These are phyloP conservation scores for Fonsecaea pedrosoi DNA, from an alignment of 2,329 filamentous ascomycete genomes.

Conservation along the genomic window DNA sequence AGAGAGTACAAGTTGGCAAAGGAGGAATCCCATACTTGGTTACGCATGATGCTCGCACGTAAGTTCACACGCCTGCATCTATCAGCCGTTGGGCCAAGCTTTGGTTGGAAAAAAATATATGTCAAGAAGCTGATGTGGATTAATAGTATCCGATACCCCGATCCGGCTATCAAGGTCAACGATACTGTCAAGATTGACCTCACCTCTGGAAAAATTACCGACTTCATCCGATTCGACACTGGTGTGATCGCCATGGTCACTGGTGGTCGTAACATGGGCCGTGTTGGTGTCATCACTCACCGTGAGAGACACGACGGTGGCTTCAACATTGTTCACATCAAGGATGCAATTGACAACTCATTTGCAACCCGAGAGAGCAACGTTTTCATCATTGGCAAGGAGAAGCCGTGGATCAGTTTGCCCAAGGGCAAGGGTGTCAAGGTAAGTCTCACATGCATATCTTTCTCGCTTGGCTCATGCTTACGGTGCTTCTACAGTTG, in stretches of 20 bases:
- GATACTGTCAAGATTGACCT: conserved; percentile 99
- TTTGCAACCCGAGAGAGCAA: conserved; percentile 99
- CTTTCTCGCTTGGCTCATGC: neutral
- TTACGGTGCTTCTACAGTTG: conserved; percentile 63
- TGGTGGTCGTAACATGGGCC: conserved; percentile 99
- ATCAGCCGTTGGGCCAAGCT: conserved; percentile 99
- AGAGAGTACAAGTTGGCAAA: conserved; percentile 98
- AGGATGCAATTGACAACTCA: conserved; percentile 99
- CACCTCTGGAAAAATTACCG: conserved; percentile 93
- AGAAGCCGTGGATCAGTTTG: conserved; percentile 99
- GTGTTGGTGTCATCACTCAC: conserved; percentile 99
- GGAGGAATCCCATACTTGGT: conserved; percentile 99
- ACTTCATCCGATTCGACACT: conserved; percentile 99
- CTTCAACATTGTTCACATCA: conserved; percentile 99
- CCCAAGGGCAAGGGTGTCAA: conserved; percentile 99
- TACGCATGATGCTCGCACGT: conserved; percentile 99
- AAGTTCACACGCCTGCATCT: conserved; percentile 83
- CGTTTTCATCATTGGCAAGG: conserved; percentile 98
- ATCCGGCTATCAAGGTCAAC: conserved; percentile 99
- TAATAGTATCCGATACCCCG: conserved; percentile 96
- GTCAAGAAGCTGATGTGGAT: conserved; percentile 49
- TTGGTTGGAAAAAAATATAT: conserved; percentile 65
- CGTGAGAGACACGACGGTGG: conserved; percentile 99
- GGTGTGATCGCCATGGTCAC: conserved; percentile 98
- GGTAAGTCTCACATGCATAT: conserved; percentile 48